Conservation (phyloP, 2,329 filamentous ascomycete species). For the Albophoma yamanashiensis region DNA sequence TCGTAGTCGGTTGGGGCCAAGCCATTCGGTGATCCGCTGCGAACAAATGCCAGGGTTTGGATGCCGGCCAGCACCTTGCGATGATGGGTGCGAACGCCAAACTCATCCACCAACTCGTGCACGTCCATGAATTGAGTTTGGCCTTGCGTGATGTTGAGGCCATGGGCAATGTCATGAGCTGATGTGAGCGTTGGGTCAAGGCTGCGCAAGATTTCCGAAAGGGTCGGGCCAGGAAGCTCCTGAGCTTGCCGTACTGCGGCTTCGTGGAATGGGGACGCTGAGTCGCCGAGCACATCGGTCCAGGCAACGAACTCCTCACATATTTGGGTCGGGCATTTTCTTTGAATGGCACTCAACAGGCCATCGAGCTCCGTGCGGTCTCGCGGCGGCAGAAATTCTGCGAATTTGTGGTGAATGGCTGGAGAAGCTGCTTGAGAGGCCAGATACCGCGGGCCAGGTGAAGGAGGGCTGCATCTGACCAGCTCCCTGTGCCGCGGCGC, state of each 20-base stretch:
- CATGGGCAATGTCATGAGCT: constrained; percentile 36
- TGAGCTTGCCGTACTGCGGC: constrained; percentile 19
- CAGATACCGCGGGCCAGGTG: constrained; percentile 13
- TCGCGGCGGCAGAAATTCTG: constrained; percentile 5
- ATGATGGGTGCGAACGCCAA: constrained; percentile 34
- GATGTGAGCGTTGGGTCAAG: constrained; percentile 46
- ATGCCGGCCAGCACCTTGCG: constrained; percentile 23
- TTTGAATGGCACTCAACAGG: constrained; percentile 21
- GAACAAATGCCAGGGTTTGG: constrained; percentile 20
- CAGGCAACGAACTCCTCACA: constrained; percentile 16
- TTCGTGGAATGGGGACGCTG: constrained; percentile 7
- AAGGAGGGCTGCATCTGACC: constrained; percentile 11
- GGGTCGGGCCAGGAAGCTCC: constrained; percentile 39
- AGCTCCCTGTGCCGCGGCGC: constrained; percentile 12
- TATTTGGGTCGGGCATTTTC: constrained; percentile 12
- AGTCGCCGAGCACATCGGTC: constrained; percentile 11
- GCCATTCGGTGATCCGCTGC: constrained; percentile 13
- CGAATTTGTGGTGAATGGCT: constrained; percentile 1
- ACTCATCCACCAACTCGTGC: constrained; percentile 25
- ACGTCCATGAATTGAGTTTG: constrained; percentile 29
- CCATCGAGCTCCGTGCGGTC: constrained; percentile 10
- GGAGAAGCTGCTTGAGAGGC: constrained; percentile 9
- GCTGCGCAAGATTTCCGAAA: constrained; percentile 52
- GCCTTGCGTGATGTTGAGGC: constrained; percentile 25
- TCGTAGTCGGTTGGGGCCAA: constrained; percentile 31